These are phyloP conservation scores for Cunninghamia lanceolata DNA, from an alignment of 75 land plant species.

Conservation along the genomic window DNA sequence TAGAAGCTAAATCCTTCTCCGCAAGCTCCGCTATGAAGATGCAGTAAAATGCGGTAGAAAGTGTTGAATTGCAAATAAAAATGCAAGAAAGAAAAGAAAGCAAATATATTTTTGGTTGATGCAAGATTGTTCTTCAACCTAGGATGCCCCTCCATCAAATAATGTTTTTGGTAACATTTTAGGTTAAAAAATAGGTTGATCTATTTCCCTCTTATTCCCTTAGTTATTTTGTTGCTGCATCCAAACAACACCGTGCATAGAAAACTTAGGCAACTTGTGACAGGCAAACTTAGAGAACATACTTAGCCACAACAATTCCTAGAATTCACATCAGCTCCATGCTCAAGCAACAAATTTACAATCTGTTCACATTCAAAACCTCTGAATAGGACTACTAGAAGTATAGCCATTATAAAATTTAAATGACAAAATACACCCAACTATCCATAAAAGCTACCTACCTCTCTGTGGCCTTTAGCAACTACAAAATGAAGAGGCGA, in stretches of 20 bases:
- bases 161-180: background rate
- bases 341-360: slow-evolving; percentile 74
- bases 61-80: too few relatives aligned
- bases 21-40: too few relatives aligned
- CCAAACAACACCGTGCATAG: background rate
- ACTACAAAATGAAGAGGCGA: slow-evolving; percentile 93
- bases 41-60: too few relatives aligned
- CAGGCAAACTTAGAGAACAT: background rate
- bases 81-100: too few relatives aligned
- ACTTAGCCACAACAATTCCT: slow-evolving; percentile 96
- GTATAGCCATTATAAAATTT: background rate
- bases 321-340: slow-evolving; percentile 91
- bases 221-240: background rate
- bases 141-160: too few relatives aligned
- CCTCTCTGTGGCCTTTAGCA: slow-evolving; percentile 92
- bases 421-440: background rate
- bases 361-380: slow-evolving; percentile 38
- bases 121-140: too few relatives aligned
- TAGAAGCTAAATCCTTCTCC: too few relatives aligned
- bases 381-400: background rate
- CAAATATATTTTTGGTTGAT: too few relatives aligned
- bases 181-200: background rate
- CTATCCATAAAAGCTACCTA: background rate
- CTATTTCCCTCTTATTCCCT: background rate
- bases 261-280: slow-evolving; percentile 2